Base-by-base conservation (phyloP, 202 grass and related monocot genomes). In the Elaeis oleifera region DNA sequence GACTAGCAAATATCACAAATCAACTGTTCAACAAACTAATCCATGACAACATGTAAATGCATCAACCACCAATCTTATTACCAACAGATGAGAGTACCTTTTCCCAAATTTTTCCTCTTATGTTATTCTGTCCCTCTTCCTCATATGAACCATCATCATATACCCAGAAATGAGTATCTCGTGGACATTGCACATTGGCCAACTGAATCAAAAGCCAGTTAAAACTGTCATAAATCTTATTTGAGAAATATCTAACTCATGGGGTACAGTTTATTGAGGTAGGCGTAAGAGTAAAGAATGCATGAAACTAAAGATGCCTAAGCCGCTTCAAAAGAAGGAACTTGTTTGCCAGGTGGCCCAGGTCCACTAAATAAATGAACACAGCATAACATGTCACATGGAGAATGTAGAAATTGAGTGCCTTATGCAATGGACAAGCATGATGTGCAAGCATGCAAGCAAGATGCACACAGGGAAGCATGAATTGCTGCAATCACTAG, bases 91-190 rank as follows among this genome's bases (percentile, higher is more conserved):
- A 73, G 36, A 17, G 59, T 73, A 73, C 70, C 70, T 73, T 73
- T 23, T 73, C 70, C 70, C 70, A 73, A 17, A 73, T 73, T 27
- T 63, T 73, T 73, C 70, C 70, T 32, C 70, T 73, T 63, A 73
- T 73, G 26, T 62, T 55, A 55, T 63, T 73, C 59, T 73, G 70
- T 21, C 70, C 70, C 51, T 73, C 70, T 55, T 73, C 70, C 60
- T 73, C 70, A 44, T 73, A 73, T n/a, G 70, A 73, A 18, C 70
- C 70, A 63, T 73, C 70, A 55, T 73, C 70, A 73, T 73, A 73
- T 44, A 73, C 70, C 70, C 70, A 73, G 51, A 73, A 73, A 63
- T 73, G 70, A 55, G 70, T 73, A 73, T 63, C 70, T 63, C 70
- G 70, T 23, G 26, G 70, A 51, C 70, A 73, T 63, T 73, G 70